Conservation (phyloP, 805 yeast genomes). For the Metschnikowia drakensbergensis region DNA sequence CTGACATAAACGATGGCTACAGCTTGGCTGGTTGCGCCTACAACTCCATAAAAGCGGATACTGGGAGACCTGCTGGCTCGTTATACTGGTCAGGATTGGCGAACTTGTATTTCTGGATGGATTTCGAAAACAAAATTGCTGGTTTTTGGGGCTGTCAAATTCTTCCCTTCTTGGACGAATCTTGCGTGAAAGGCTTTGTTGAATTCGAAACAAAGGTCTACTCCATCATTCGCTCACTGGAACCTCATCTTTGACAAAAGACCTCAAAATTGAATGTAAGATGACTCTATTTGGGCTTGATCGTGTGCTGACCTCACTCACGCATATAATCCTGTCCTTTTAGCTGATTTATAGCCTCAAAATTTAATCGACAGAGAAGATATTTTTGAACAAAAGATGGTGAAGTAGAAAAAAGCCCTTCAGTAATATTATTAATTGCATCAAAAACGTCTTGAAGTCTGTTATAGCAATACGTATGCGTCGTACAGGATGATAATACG, state of each 20-base stretch:
- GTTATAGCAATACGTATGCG: no score
- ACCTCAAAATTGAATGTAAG: neutral
- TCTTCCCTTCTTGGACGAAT: slow-evolving; percentile 29
- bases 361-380: no score
- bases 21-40: slow-evolving; percentile 33
- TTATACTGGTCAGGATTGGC: slow-evolving; percentile 41
- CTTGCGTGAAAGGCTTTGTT: slow-evolving; percentile 12
- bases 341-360: no score
- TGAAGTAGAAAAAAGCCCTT: no score
- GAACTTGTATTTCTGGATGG: slow-evolving; percentile 40
- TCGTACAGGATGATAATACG: no score
- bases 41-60: slow-evolving; percentile 21
- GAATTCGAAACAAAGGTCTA: slow-evolving; percentile 16
- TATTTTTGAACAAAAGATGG: no score
- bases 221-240: neutral
- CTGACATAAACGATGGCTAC: slow-evolving; percentile 25
- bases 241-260: slow-evolving; percentile 5
- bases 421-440: no score
- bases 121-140: slow-evolving; percentile 32
- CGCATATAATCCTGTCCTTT: no score
- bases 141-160: slow-evolving; percentile 40
- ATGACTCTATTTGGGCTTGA: no score
- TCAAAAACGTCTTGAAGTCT: no score
- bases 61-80: slow-evolving; percentile 35
- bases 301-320: no score